phyloP scores from a whole-genome alignment of 2,329 filamentous ascomycete species.

The Pseudocercospora ulei region DNA sequence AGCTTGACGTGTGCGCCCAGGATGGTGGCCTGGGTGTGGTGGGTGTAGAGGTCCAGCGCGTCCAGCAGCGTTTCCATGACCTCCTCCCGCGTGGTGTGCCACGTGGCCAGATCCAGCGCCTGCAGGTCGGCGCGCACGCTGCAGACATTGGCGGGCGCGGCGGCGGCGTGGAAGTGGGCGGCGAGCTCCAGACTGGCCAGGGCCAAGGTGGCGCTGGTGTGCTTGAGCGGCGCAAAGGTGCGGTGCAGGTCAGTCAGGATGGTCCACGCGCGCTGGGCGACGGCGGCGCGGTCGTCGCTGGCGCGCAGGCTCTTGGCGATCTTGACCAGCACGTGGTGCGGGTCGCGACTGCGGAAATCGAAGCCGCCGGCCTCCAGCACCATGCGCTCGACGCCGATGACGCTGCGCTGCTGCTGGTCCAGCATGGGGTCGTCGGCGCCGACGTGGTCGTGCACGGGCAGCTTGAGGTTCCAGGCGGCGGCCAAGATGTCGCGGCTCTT shows the following conservation, averaged over 20 bases:
- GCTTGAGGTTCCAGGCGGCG: slow-evolving; percentile 76
- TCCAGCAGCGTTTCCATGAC: slow-evolving; percentile 74
- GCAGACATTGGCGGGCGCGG: slow-evolving; percentile 18
- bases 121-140: slow-evolving; percentile 27
- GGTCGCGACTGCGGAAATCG: slow-evolving; percentile 82
- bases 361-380: slow-evolving; percentile 90
- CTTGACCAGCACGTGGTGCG: slow-evolving; percentile 77
- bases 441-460: slow-evolving; percentile 52
- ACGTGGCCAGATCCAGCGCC: slow-evolving; percentile 41
- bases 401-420: slow-evolving; percentile 64
- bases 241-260: slow-evolving; percentile 85
- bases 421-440: slow-evolving; percentile 78
- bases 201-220: slow-evolving; percentile 74
- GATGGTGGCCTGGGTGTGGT: slow-evolving; percentile 64
- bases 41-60: slow-evolving; percentile 82
- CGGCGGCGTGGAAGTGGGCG: slow-evolving; percentile 47
- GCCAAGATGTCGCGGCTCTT: slow-evolving; percentile 90
- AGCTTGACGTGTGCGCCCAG: slow-evolving; percentile 63
- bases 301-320: slow-evolving; percentile 38
- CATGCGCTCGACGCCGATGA: slow-evolving; percentile 81
- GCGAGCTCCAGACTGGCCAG: slow-evolving; percentile 74
- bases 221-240: slow-evolving; percentile 85
- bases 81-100: slow-evolving; percentile 40
- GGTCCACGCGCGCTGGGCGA: slow-evolving; percentile 57
- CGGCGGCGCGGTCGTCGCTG: slow-evolving; percentile 42